Percentiles rank a stretch among this genome's conserved stretches.
Evolutionary conservation across 495 filamentous ascomycete species (phyloP).

Genomic region (Penicillium robsamsonii): DNA sequence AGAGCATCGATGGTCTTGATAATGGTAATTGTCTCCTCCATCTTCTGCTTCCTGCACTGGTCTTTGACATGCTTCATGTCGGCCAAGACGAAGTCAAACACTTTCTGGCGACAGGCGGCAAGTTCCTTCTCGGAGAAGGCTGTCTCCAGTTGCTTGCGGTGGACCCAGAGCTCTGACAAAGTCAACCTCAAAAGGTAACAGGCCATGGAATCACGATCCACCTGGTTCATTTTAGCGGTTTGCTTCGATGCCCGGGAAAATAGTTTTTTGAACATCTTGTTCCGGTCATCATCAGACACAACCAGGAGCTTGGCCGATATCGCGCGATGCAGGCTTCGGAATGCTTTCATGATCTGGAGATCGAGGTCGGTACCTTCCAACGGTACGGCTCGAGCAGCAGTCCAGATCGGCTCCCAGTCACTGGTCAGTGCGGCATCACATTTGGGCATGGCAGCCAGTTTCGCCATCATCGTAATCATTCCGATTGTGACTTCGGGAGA

Average conservation of each 20-base stretch:
- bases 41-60: slow-evolving; percentile 41
- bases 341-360: slow-evolving; percentile 45
- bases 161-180: slow-evolving; percentile 40
- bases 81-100: slow-evolving; percentile 37
- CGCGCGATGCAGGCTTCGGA: slow-evolving; percentile 38
- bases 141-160: slow-evolving; percentile 31
- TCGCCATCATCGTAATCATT: slow-evolving; percentile 44
- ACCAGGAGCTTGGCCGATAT: slow-evolving; percentile 40
- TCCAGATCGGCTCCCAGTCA: slow-evolving; percentile 44
- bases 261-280: slow-evolving; percentile 38
- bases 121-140: slow-evolving; percentile 36
- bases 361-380: slow-evolving; percentile 38
- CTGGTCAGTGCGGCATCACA: slow-evolving; percentile 37
- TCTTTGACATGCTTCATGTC: slow-evolving; percentile 43
- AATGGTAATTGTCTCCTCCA: slow-evolving; percentile 41
- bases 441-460: slow-evolving; percentile 44
- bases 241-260: slow-evolving; percentile 34
- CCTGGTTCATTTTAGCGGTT: slow-evolving; percentile 35
- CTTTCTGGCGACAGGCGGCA: slow-evolving; percentile 32
- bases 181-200: slow-evolving; percentile 42
- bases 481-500: slow-evolving; percentile 32
- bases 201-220: slow-evolving; percentile 41
- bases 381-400: slow-evolving; percentile 35
- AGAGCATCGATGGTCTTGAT: slow-evolving; percentile 46
- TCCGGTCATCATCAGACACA: slow-evolving; percentile 36